Base-by-base conservation (phyloP, 768 basidiomycete species). In the Lactifluus echinatus region DNA sequence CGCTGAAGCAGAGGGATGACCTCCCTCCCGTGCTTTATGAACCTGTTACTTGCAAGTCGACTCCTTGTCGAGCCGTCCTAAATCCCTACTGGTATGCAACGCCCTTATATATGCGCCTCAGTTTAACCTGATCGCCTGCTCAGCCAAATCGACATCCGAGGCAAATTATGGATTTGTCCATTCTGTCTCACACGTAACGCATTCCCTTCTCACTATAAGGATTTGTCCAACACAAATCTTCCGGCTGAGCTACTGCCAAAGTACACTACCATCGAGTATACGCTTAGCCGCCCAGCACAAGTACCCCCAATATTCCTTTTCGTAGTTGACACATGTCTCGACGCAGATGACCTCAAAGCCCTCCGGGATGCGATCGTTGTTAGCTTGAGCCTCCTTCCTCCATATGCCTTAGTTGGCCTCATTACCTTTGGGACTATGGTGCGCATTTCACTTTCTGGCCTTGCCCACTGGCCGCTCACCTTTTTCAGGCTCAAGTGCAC, bases 241-340 rank as follows among this genome's bases (percentile, higher is more conserved):
- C 96, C 96, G 49, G 88, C 93, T 14, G 96, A 99, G 70, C 80
- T 99, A 29, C 73, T 98, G 37, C 93, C 95, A 67, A 94, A 96
- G 73, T 98, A 97, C 78, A 98, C 96, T 31, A 99, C 96, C 8
- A 96, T 99, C 73, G 96, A 99, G 74, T 99, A 99, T 75, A 98
- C 95, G n/a, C 87, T 98, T 46, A 79, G 87, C 24, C 83, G 95
- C 60, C 86, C 91, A 1, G 91, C 85, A 12, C 91, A 87, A 66
- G 86, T 95, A 44, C 94, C 95, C 4, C 95, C 96, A 50, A 82
- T 98, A 71, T 98, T 99, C 79, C 79, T 99, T 43, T 96, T 93
- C 69, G 93, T 97, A 52, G 85, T 99, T 47, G 95, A 98, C 70
- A 97, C 94, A 23, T 99, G 96, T 70, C 78, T 98, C 63, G 91